phyloP scores from a whole-genome alignment of 164 flowering plant species.

The Stephania yunnanensis region DNA sequence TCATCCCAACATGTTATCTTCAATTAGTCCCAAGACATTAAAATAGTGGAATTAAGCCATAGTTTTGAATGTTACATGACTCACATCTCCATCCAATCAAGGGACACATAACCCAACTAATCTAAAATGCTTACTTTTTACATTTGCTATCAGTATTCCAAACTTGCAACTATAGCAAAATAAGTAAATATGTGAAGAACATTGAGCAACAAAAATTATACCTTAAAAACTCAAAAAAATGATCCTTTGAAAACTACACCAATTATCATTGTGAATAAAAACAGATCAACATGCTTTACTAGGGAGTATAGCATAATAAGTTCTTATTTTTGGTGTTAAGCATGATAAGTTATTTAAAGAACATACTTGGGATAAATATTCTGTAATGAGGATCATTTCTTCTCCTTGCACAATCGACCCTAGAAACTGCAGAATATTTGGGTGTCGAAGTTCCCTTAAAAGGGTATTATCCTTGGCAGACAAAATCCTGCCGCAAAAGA shows the following conservation, averaged over 20 bases:
- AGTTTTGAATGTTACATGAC: too few species aligned
- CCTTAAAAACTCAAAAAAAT: neutral
- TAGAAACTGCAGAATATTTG: conserved; percentile 63
- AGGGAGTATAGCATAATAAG: neutral
- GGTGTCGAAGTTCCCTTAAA: conserved; percentile 52
- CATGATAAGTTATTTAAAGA: neutral
- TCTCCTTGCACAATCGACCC: conserved; percentile 49
- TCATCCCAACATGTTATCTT: too few species aligned
- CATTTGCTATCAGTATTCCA: too few species aligned
- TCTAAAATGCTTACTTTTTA: too few species aligned
- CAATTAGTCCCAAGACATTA: too few species aligned
- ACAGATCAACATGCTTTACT: neutral
- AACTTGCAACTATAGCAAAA: too few species aligned
- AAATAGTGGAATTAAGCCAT: too few species aligned
- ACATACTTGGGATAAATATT: conserved; percentile 43
- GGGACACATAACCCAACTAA: too few species aligned
- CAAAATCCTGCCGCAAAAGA: conserved; percentile 31
- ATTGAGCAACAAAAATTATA: neutral
- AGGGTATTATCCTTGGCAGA: conserved; percentile 41
- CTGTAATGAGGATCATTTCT: conserved; percentile 53
- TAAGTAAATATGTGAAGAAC: neutral
- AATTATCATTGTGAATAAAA: neutral
- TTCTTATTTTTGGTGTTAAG: neutral
- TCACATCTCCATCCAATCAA: too few species aligned
- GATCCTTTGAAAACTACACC: neutral